Evolutionary conservation across 1,284 basidiomycete genomes (phyloP).

Genomic region (Cryptococcus wingfieldii): DNA sequence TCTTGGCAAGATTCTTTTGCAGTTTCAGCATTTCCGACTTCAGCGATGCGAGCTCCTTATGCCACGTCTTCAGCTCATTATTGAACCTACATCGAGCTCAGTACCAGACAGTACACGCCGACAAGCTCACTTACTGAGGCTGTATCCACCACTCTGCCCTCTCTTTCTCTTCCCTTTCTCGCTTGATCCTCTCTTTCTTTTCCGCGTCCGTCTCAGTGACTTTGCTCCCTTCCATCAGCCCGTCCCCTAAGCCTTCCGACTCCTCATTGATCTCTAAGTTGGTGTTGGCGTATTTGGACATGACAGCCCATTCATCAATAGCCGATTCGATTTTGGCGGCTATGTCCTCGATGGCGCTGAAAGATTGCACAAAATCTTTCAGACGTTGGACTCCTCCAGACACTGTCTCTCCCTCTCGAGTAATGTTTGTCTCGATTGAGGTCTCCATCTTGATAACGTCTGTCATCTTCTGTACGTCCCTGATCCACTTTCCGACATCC

Average conservation of each 20-base stretch:
- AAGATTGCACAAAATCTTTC: conserved; percentile 55
- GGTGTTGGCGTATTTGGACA: conserved; percentile 18
- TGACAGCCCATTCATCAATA: conserved; percentile 50
- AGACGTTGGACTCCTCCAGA: conserved; percentile 21
- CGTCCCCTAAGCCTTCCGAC: conserved; percentile 18
- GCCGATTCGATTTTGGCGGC: conserved; percentile 60
- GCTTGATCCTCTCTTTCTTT: conserved; percentile 19
- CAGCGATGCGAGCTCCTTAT: conserved; percentile 46
- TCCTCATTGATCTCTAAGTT: conserved; percentile 23
- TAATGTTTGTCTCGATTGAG: conserved; percentile 28
- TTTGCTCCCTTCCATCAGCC: conserved; percentile 7
- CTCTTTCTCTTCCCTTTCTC: conserved; percentile 30
- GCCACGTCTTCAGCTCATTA: conserved; percentile 55
- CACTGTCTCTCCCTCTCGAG: neutral
- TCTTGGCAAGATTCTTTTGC: conserved; percentile 30
- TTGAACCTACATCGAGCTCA: conserved; percentile 61
- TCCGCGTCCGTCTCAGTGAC: conserved; percentile 9
- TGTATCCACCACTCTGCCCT: conserved; percentile 60
- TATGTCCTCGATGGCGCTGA: conserved; percentile 59
- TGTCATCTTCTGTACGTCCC: conserved; percentile 25
- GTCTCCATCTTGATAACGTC: conserved; percentile 52
- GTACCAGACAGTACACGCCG: neutral
- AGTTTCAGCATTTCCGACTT: conserved; percentile 24
- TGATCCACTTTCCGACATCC: conserved; percentile 39
- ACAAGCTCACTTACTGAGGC: conserved; percentile 57